Conservation (phyloP, 805 yeast species). For the Starmera quercuum region DNA sequence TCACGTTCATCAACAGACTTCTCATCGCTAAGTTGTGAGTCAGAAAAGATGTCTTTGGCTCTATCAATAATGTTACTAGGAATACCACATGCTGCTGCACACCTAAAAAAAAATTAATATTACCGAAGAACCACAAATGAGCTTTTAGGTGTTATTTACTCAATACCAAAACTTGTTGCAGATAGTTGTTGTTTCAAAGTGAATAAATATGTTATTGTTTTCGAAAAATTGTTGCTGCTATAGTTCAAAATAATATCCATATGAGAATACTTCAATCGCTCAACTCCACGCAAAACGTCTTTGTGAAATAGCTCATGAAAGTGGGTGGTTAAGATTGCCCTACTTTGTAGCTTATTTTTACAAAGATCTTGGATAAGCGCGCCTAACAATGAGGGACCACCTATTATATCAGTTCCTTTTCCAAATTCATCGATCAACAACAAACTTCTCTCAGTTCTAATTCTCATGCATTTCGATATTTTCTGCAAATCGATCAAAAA, state of each 20-base stretch:
- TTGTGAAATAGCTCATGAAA: conserved; percentile 32
- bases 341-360: conserved; percentile 7
- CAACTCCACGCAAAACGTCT: conserved; percentile 12
- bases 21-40: too few species aligned
- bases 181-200: conserved; percentile 24
- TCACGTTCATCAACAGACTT: too few species aligned
- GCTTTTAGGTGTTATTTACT: too few species aligned
- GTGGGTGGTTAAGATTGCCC: conserved; percentile 33
- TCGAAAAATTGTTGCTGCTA: not conserved
- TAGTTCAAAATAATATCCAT: conserved; percentile 24
- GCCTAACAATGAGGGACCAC: conserved; percentile 39
- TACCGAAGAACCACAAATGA: not conserved
- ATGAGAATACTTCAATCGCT: conserved; percentile 24
- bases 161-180: conserved; percentile 27
- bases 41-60: conserved; percentile 26
- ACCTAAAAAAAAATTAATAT: conserved; percentile 8
- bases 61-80: conserved; percentile 21
- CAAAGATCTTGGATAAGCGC: conserved; percentile 25
- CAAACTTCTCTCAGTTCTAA: conserved; percentile 32
- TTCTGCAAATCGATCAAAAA: conserved; percentile 42
- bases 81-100: conserved; percentile 34
- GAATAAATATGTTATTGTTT: conserved; percentile 26
- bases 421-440: conserved; percentile 48
- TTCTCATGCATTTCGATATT: conserved; percentile 33
- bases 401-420: conserved; percentile 40